Evolutionary conservation across 768 basidiomycete genomes (phyloP).

Genomic region (Thelephora aurantiotincta): DNA sequence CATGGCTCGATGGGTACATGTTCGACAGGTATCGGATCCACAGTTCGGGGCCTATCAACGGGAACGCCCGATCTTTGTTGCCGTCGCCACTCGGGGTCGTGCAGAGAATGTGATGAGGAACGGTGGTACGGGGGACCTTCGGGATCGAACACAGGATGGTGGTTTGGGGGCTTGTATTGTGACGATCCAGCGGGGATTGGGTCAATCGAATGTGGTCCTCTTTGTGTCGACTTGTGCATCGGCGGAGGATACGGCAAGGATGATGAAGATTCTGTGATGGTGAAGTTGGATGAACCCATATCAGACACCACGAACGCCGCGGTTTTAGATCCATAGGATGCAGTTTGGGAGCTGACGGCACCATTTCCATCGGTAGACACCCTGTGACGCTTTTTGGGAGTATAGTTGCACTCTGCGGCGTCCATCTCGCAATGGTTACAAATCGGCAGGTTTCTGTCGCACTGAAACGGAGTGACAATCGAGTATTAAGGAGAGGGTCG

Average conservation of each 20-base stretch:
- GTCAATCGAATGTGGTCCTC: neutral
- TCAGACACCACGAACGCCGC: constrained; percentile 35
- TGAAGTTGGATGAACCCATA: constrained; percentile 2
- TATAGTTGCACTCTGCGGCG: constrained; percentile 50
- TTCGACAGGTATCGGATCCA: constrained; percentile 19
- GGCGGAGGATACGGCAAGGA: neutral
- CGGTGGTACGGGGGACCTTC: constrained; percentile 4
- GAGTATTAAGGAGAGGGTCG: constrained; percentile 4
- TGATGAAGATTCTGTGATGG: neutral
- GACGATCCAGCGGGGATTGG: neutral
- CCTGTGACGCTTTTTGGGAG: constrained; percentile 55
- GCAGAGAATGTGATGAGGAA: neutral
- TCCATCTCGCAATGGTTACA: constrained; percentile 55
- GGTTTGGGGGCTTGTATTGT: constrained; percentile 14
- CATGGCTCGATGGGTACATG: constrained; percentile 40
- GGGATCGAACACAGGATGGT: constrained; percentile 7
- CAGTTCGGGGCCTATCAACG: neutral
- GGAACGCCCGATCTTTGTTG: neutral
- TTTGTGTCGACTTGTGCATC: neutral
- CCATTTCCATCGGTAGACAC: constrained; percentile 27
- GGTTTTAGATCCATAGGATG: constrained; percentile 30
- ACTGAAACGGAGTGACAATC: constrained; percentile 23
- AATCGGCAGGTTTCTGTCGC: constrained; percentile 56
- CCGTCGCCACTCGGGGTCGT: neutral
- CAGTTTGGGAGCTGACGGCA: constrained; percentile 21